Conservation (phyloP, 192 early-diverging fungal genomes). For the Backusella luteola region DNA sequence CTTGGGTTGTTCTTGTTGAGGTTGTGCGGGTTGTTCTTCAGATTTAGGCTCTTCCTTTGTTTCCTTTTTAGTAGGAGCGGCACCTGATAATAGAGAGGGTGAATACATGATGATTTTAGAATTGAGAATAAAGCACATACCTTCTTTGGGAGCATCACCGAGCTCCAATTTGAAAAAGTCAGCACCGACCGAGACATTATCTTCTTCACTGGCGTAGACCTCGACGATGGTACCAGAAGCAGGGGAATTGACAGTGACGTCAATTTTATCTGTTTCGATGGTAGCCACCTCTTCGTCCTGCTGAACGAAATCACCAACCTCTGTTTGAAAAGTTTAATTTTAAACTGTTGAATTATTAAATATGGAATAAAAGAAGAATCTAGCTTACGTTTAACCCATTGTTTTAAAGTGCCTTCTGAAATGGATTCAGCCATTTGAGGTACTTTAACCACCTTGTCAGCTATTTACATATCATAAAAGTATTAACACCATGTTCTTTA, state of each 20-base stretch:
- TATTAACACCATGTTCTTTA: not conserved
- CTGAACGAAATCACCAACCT: conserved; percentile 93
- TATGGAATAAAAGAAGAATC: not conserved
- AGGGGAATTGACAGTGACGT: conserved; percentile 95
- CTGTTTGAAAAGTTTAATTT: conserved; percentile 38
- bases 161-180: conserved; percentile 93
- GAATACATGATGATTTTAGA: not conserved
- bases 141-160: conserved; percentile 65
- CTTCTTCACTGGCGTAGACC: conserved; percentile 34
- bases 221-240: conserved; percentile 79
- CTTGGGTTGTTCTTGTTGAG: conserved; percentile 37
- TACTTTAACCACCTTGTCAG: conserved; percentile 88
- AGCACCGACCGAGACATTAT: conserved; percentile 53
- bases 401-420: conserved; percentile 94
- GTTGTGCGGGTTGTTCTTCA: conserved; percentile 42
- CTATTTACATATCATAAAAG: conserved; percentile 25
- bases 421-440: conserved; percentile 99
- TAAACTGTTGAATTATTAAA: not conserved
- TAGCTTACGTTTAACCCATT: conserved; percentile 91
- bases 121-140: conserved; percentile 26
- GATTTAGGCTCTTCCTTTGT: conserved; percentile 37
- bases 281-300: conserved; percentile 96
- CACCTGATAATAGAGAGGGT: conserved; percentile 1
- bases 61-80: conserved; percentile 33
- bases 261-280: conserved; percentile 99